Percentiles rank a stretch among this genome's conserved stretches.
Evolutionary conservation across 805 yeast genomes (phyloP).

Genomic region (Peterozyma xylosa): DNA sequence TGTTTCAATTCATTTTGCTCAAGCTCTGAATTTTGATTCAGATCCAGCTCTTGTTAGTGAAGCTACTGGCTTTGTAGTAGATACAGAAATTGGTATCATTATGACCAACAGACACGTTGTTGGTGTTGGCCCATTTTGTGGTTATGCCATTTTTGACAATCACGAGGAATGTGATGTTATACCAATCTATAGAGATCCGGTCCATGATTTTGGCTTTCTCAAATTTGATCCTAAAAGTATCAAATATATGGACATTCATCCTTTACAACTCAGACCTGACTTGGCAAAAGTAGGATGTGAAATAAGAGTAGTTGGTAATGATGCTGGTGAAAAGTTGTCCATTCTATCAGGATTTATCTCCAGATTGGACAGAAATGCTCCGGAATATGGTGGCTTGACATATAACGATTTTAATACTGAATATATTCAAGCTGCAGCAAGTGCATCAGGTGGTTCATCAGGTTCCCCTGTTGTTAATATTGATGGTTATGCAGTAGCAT

Average conservation of each 20-base stretch:
- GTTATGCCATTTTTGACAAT: constrained; percentile 87
- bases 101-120: constrained; percentile 92
- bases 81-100: constrained; percentile 71
- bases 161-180: constrained; percentile 87
- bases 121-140: constrained; percentile 91
- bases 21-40: constrained; percentile 80
- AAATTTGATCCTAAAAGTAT: constrained; percentile 65
- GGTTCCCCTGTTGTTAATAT: constrained; percentile 95
- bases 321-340: constrained; percentile 89
- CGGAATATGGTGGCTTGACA: constrained; percentile 82
- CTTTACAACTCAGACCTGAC: constrained; percentile 68
- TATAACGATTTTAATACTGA: constrained; percentile 93
- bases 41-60: constrained; percentile 76
- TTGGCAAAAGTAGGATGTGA: constrained; percentile 88
- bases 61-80: constrained; percentile 96
- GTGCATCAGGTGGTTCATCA: constrained; percentile 92
- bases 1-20: constrained; percentile 84
- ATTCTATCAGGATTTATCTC: constrained; percentile 82
- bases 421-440: constrained; percentile 92
- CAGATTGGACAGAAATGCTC: constrained; percentile 88
- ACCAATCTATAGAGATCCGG: constrained; percentile 88
- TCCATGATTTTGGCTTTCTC: constrained; percentile 90
- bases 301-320: constrained; percentile 92
- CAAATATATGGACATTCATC: constrained; percentile 66
- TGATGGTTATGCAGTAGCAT: constrained; percentile 80